Base-by-base conservation (phyloP, 805 yeast genomes). In the Hanseniaspora osmophila region DNA sequence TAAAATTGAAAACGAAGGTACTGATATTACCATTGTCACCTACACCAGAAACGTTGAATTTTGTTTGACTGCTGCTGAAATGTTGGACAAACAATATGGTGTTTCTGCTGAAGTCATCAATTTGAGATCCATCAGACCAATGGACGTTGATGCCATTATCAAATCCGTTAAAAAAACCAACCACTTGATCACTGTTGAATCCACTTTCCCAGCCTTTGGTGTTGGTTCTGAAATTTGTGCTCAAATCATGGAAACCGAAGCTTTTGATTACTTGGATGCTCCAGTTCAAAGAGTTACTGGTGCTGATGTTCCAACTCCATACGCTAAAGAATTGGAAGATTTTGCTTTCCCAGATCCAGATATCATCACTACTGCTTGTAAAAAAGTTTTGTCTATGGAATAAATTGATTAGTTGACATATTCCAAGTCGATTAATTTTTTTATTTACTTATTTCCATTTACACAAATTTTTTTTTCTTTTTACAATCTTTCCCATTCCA, bases 231-330 rank as follows among this genome's bases (percentile, higher is more conserved):
- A 92, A 75, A 84, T 92, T 60, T 78, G 88, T 65, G 98, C 97
- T 51, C 95, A 87, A 70, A 74, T 92, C 63, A 87, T 92, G 96
- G 99, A 92, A 72, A 78, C 94, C 48, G 96, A 88, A 69, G 97
- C 95, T 45, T 92, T 92, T 55, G 98, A 92, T 69, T 85, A 87
- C 77, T 77, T 92, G 62, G 99, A 92, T 69, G 94, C 97, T 50
- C 99, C 99, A 57, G 85, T 92, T 54, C 94, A 82, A 72, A 86
- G 99, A 75, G 90, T 88, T 59, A 92, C 98, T 49, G 98, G 98
- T 67, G 94, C 97, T 63, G 99, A 92, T 72, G 96, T 88, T 30
- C 99, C 99, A 67, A 92, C 98, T 56, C 99, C 99, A 53, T 92
- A 92, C 64, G 95, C 96, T 57, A 77, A 79, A 67, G 88, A 82